phyloP scores from a whole-genome alignment of 2,329 filamentous ascomycete species.

The Nakataea oryzae region DNA sequence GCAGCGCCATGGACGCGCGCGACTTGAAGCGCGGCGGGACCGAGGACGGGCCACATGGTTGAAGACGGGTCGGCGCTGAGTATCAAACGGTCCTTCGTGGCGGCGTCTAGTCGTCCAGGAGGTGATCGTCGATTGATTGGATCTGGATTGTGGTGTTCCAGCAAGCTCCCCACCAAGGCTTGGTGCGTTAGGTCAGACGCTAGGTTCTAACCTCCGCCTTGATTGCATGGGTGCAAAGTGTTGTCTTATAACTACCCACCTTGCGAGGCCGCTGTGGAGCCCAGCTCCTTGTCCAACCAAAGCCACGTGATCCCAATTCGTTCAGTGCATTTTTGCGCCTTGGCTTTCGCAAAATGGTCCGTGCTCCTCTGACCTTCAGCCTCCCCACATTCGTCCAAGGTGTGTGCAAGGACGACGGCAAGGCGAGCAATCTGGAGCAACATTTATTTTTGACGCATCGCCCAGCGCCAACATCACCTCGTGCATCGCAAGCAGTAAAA shows the following conservation, averaged over 20 bases:
- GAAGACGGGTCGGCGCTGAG: neutral
- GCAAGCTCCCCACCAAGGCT: neutral
- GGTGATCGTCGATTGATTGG: neutral
- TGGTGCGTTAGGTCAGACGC: neutral
- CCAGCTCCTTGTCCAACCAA: neutral
- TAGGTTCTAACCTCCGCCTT: neutral
- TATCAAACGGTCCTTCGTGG: neutral
- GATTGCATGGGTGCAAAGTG: neutral
- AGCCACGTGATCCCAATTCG: neutral
- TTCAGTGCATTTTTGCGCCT: too few relatives aligned
- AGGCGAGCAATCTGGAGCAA: too few relatives aligned
- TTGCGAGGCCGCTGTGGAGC: neutral
- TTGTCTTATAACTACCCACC: neutral
- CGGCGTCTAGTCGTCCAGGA: neutral
- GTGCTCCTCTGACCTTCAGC: neutral
- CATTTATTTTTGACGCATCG: too few relatives aligned
- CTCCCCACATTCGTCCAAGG: neutral
- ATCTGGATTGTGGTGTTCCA: neutral
- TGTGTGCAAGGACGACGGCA: too few relatives aligned
- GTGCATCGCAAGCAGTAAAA: neutral
- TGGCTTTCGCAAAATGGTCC: too few relatives aligned
- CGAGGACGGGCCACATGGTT: constrained; percentile 9
- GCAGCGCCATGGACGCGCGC: constrained; percentile 2
- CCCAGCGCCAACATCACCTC: too few relatives aligned
- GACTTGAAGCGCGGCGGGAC: constrained; percentile 3